Conservation (phyloP, 2,329 filamentous ascomycete species). For the Epichloe sylvatica region DNA sequence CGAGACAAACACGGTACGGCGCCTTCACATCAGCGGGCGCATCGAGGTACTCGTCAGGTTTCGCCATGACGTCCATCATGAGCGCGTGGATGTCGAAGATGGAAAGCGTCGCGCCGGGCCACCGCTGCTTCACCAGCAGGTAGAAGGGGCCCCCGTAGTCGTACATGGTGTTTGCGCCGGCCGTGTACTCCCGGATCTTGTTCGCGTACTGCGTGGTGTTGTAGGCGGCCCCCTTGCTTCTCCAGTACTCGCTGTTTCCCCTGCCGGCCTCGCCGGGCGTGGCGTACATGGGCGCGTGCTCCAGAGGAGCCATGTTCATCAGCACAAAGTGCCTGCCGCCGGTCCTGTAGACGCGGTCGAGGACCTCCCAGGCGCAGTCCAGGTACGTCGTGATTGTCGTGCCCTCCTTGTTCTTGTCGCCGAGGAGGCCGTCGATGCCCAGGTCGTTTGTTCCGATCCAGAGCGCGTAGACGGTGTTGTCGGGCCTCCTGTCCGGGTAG, state of each 20-base stretch:
- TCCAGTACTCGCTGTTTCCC: conserved; percentile 27
- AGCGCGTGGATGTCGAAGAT: conserved; percentile 54
- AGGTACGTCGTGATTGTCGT: conserved; percentile 51
- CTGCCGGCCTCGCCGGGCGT: conserved; percentile 1
- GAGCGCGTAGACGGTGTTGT: conserved; percentile 57
- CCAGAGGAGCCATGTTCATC: conserved; percentile 53
- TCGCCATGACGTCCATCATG: conserved; percentile 48
- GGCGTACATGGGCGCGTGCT: conserved; percentile 53
- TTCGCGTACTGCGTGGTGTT: conserved; percentile 32
- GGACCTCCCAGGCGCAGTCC: conserved; percentile 51
- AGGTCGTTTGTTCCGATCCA: conserved; percentile 79
- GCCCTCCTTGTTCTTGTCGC: conserved; percentile 43
- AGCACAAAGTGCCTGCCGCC: conserved; percentile 60
- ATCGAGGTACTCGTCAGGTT: conserved; percentile 48
- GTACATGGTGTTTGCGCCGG: conserved; percentile 34
- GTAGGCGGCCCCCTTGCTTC: conserved; percentile 30
- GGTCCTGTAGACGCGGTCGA: conserved; percentile 48
- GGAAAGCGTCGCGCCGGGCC: conserved; percentile 46
- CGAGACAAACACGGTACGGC: conserved; percentile 40
- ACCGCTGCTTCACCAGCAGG: conserved; percentile 28
- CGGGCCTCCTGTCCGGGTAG: conserved; percentile 29
- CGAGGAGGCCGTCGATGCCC: conserved; percentile 50
- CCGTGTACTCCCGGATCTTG: conserved; percentile 33
- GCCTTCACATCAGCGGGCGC: conserved; percentile 48
- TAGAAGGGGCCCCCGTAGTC: conserved; percentile 36